Base-by-base conservation (phyloP, 1,284 basidiomycete species). In the Neolentinus lepideus region DNA sequence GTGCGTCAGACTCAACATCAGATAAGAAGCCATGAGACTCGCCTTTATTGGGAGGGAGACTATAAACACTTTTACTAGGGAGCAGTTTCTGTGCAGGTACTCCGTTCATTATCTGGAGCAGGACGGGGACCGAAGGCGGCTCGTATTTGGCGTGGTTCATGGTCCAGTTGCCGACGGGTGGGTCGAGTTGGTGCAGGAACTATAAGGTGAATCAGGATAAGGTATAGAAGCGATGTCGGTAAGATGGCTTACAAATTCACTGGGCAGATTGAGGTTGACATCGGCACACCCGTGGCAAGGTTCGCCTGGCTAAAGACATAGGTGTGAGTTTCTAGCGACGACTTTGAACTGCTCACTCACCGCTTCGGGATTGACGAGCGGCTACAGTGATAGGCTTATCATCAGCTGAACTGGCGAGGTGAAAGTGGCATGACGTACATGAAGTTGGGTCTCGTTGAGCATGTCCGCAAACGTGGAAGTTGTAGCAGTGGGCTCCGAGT, bases 401-500 rank as follows among this genome's bases (percentile, higher is more conserved):
- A 31, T 3, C 21, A 45, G 25, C 35, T 10, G 16, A 3, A 22
- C 21, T 45, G 16, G 14, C 12, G n/a, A n/a, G n/a, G n/a, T 54
- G 33, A 43, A 4, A 54, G 24, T 24, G 16, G 24, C 12, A 14
- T 45, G 21, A 3, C 52, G 9, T 54, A 54, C 52, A 14, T 26
- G 21, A 19, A 54, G 27, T 8, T 67, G 62, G 0, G 64, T 61
- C 58, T 73, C 71, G 36, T 62, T 54, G 12, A 73, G 60, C 4
- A 60, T 11, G 35, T 45, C 45, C 4, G 36, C n/a, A 35, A 10
- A 55, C 14, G 54, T 51, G 2, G 62, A 60, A 10, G 68, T 60
- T 14, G 57, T 67, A 21, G 71, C 70, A 2, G 64, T 72, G 0
- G 79, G 82, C 29, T 83, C 79, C 10, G 51, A 48, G 1, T 56